Evolutionary conservation across 2,329 filamentous ascomycete species (phyloP).

Genomic region (Xylariaceae sp.): DNA sequence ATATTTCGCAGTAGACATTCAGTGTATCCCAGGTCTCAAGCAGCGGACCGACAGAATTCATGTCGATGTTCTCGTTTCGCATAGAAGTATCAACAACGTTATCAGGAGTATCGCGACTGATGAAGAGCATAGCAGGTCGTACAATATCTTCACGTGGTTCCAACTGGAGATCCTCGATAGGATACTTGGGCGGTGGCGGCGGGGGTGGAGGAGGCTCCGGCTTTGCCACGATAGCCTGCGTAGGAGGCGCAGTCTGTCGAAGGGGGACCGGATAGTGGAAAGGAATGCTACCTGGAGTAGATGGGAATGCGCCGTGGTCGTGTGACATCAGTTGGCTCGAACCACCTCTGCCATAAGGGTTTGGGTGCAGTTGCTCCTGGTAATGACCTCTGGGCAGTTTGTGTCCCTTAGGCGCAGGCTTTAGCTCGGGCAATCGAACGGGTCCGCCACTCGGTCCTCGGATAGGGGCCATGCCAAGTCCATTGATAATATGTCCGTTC

Average conservation of each 20-base stretch:
- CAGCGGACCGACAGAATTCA: constrained; percentile 79
- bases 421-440: constrained; percentile 65
- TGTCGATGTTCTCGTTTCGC: constrained; percentile 61
- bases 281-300: constrained; percentile 42
- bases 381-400: constrained; percentile 55
- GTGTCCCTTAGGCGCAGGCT: constrained; percentile 67
- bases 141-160: constrained; percentile 61
- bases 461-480: constrained; percentile 20
- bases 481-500: constrained; percentile 31
- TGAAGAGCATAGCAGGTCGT: constrained; percentile 73
- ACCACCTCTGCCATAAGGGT: constrained; percentile 35
- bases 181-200: constrained; percentile 82
- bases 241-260: constrained; percentile 41
- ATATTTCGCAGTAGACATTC: constrained; percentile 96
- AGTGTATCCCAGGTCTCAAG: constrained; percentile 94
- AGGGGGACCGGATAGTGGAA: constrained; percentile 44
- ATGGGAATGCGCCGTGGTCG: constrained; percentile 37
- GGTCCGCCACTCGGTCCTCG: constrained; percentile 37
- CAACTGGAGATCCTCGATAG: constrained; percentile 89
- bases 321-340: constrained; percentile 33
- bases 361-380: constrained; percentile 31
- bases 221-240: constrained; percentile 37
- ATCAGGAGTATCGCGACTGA: constrained; percentile 62
- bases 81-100: constrained; percentile 43
- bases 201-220: constrained; percentile 55